Percentiles rank a stretch among this genome's conserved stretches.
Evolutionary conservation across 202 grass and related monocot genomes (phyloP).

Genomic region (Setaria italica): DNA sequence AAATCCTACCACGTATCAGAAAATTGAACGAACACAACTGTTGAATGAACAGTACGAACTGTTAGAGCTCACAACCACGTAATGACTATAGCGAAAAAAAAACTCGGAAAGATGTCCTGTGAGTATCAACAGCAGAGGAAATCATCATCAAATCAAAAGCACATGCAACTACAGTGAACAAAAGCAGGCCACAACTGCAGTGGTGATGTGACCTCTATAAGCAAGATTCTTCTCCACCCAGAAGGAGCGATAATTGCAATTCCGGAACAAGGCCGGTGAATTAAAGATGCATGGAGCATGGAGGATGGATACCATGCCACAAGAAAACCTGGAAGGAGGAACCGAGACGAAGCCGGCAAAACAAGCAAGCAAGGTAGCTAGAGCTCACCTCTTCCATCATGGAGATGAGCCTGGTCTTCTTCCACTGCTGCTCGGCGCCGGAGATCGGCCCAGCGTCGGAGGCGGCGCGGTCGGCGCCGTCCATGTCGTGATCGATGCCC

Average conservation of each 20-base stretch:
- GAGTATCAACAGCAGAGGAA: constrained; percentile 45
- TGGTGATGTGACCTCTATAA: constrained; percentile 70
- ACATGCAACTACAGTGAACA: constrained; percentile 69
- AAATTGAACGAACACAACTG: neutral
- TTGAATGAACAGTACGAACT: constrained; percentile 25
- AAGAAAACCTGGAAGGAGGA: constrained; percentile 12
- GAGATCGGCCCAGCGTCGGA: constrained; percentile 39
- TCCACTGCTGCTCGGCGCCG: constrained; percentile 86
- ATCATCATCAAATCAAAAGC: constrained; percentile 72
- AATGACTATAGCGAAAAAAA: neutral
- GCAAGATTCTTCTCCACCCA: constrained; percentile 55
- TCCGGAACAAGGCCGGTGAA: constrained; percentile 3
- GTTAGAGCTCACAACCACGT: constrained; percentile 7
- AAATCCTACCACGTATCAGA: neutral
- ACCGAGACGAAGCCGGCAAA: neutral
- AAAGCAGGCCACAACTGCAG: constrained; percentile 58
- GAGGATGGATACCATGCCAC: neutral
- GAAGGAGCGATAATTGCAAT: constrained; percentile 37
- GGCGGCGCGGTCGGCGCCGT: constrained; percentile 33
- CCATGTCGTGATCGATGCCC: constrained; percentile 42
- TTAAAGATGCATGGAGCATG: constrained; percentile 24
- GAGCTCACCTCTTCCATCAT: constrained; percentile 90
- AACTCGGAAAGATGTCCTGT: constrained; percentile 28
- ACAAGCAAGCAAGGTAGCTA: neutral
- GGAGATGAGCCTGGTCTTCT: constrained; percentile 89